Evolutionary conservation across 2,329 filamentous ascomycete species (phyloP).

Genomic region (Albophoma yamanashiensis): DNA sequence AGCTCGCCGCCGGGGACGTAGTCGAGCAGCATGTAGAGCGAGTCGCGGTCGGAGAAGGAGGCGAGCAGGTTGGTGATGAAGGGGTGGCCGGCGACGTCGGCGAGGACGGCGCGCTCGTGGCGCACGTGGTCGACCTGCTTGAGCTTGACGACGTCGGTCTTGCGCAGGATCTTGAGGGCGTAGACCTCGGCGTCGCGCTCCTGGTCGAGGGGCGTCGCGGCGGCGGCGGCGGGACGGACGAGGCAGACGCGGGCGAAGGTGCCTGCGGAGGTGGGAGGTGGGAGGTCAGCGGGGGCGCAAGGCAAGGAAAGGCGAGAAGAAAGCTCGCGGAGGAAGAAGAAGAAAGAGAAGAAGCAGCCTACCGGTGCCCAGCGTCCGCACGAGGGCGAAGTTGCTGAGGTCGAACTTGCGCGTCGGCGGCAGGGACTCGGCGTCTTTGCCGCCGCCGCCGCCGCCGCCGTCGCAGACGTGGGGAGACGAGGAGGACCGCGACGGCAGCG

Average conservation of each 20-base stretch:
- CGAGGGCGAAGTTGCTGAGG: constrained; percentile 53
- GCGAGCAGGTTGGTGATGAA: constrained; percentile 73
- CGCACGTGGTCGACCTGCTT: constrained; percentile 83
- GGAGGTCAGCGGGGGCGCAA: neutral
- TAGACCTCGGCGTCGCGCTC: constrained; percentile 45
- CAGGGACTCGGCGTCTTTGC: constrained; percentile 7
- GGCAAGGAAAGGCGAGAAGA: neutral
- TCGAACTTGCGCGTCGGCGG: constrained; percentile 19
- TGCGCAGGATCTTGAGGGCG: constrained; percentile 70
- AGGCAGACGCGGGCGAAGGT: constrained; percentile 79
- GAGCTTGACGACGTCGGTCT: constrained; percentile 63
- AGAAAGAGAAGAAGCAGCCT: too few relatives aligned
- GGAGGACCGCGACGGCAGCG: constrained; percentile 6
- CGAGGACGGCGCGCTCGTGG: constrained; percentile 70
- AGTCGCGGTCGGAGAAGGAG: constrained; percentile 70
- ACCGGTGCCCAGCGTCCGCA: constrained; percentile 72
- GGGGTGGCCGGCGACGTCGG: constrained; percentile 67
- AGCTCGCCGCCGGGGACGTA: constrained; percentile 78
- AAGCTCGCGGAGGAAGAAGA: neutral
- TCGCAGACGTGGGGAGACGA: constrained; percentile 2
- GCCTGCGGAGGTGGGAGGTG: constrained; percentile 28
- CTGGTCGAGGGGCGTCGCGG: constrained; percentile 23
- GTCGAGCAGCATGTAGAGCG: constrained; percentile 73
- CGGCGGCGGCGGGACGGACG: constrained; percentile 51
- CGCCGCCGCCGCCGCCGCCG: neutral